Percentiles rank a stretch among this genome's conserved stretches.
Conservation (phyloP, 805 yeast genomes). For the Candida incommunis region DNA sequence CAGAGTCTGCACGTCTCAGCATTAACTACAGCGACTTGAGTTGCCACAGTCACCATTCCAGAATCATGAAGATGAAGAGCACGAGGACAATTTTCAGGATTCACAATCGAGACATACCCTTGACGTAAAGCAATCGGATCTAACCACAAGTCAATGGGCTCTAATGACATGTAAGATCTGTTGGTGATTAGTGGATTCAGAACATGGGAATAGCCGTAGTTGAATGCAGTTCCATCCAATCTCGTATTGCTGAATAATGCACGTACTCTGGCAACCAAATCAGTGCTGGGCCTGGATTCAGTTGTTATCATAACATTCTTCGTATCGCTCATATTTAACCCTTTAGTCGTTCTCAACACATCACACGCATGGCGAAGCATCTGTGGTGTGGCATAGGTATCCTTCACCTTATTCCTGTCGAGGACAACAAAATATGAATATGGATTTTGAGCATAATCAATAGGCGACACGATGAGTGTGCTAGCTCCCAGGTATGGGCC, state of each 20-base stretch:
- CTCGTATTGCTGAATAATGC: conserved; percentile 49
- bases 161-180: conserved; percentile 75
- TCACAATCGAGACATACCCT: conserved; percentile 69
- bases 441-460: conserved; percentile 66
- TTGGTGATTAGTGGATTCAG: conserved; percentile 76
- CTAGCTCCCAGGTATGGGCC: conserved; percentile 83
- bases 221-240: conserved; percentile 54
- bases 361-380: conserved; percentile 66
- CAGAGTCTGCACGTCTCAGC: conserved; percentile 80
- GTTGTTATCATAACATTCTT: conserved; percentile 77
- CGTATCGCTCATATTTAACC: conserved; percentile 44
- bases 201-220: conserved; percentile 62
- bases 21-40: conserved; percentile 86
- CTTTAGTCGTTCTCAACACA: conserved; percentile 38
- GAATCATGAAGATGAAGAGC: conserved; percentile 80
- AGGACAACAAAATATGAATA: conserved; percentile 52
- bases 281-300: conserved; percentile 57
- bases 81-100: conserved; percentile 52
- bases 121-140: conserved; percentile 85
- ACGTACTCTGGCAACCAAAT: conserved; percentile 38
- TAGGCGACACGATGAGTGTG: conserved; percentile 66
- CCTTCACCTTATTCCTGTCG: conserved; percentile 69
- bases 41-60: conserved; percentile 90
- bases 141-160: conserved; percentile 74
- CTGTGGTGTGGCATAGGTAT: conserved; percentile 70